These are phyloP conservation scores for Hyphopichia fennica DNA, from an alignment of 1,139 yeast genomes.

Conservation along the genomic window DNA sequence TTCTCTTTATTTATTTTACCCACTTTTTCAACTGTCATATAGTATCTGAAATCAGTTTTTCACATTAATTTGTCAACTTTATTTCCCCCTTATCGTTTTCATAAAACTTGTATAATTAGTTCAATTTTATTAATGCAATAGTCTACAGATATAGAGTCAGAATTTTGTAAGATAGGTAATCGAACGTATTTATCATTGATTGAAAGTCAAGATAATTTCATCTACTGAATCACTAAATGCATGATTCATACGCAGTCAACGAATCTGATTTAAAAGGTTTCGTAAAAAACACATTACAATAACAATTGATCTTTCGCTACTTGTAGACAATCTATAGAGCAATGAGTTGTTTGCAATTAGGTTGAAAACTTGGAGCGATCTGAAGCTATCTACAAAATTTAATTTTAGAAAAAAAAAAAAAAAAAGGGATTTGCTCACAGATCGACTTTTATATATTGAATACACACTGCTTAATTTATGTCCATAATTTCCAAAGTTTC, in stretches of 20 bases:
- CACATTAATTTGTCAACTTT: neutral
- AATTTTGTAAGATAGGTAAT: slow-evolving; percentile 10
- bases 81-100: neutral
- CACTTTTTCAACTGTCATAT: neutral
- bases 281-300: neutral
- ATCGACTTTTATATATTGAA: neutral
- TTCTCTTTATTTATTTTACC: neutral
- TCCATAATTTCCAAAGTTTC: slow-evolving; percentile 2
- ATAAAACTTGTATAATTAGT: slow-evolving; percentile 14
- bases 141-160: neutral
- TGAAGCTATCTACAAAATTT: neutral
- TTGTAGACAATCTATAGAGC: slow-evolving; percentile 4
- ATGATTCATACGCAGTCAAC: slow-evolving; percentile 9
- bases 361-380: neutral
- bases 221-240: neutral
- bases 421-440: no score
- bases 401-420: neutral
- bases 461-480: neutral
- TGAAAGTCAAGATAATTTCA: slow-evolving; percentile 8
- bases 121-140: slow-evolving; percentile 12
- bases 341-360: neutral
- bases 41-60: no score
- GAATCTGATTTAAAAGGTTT: slow-evolving; percentile 3
- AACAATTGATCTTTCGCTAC: slow-evolving; percentile 15
- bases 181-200: slow-evolving; percentile 9